Percentiles rank a stretch among this genome's conserved stretches.
These are phyloP conservation scores for Hypoxylon sp. DNA, from an alignment of 2,329 filamentous ascomycete species.

Conservation along the genomic window DNA sequence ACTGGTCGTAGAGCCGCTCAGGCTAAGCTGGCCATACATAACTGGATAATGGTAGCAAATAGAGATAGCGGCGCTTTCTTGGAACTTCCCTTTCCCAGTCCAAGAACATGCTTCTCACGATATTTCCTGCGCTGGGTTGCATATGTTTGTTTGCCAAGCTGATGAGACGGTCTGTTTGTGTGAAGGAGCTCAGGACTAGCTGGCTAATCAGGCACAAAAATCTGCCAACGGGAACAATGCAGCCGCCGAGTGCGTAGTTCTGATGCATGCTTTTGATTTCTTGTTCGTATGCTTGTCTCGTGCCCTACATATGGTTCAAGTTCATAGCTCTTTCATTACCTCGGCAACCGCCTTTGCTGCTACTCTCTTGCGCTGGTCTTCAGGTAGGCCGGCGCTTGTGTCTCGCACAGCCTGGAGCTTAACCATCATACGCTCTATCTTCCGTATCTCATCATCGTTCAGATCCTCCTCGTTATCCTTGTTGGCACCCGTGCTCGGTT, in stretches of 20 bases:
- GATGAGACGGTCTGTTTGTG: not conserved
- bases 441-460: slow-evolving; percentile 68
- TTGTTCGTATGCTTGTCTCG: too few species aligned
- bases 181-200: too few species aligned
- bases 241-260: too few species aligned
- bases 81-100: not conserved
- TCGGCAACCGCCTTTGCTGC: slow-evolving; percentile 74
- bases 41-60: too few species aligned
- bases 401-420: slow-evolving; percentile 74
- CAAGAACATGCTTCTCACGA: not conserved
- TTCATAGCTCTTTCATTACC: slow-evolving; percentile 73
- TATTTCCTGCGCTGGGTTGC: not conserved
- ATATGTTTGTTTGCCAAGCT: not conserved
- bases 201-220: too few species aligned
- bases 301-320: not conserved
- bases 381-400: slow-evolving; percentile 70
- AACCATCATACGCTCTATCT: slow-evolving; percentile 74
- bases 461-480: slow-evolving; percentile 56
- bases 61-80: not conserved
- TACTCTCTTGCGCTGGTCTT: slow-evolving; percentile 72
- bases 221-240: too few species aligned
- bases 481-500: slow-evolving; percentile 40
- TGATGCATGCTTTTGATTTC: too few species aligned
- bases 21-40: not conserved
- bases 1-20: not conserved